phyloP scores from a whole-genome alignment of 2,329 filamentous ascomycete species.

The Monosporascus sp. region DNA sequence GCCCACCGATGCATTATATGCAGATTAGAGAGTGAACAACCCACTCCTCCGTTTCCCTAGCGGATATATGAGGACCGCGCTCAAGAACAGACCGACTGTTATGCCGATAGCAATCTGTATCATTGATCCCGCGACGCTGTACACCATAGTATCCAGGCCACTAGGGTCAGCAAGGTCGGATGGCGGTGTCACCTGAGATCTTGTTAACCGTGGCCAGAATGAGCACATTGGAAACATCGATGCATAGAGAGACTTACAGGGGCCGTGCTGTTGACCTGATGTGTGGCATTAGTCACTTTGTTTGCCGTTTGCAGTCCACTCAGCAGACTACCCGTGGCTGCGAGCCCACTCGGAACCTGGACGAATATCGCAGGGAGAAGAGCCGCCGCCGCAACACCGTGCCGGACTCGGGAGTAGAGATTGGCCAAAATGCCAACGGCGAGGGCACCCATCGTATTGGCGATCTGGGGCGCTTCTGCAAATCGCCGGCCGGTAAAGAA shows the following conservation, averaged over 20 bases:
- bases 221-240: neutral
- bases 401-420: constrained; percentile 55
- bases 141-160: constrained; percentile 34
- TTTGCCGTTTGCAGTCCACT: constrained; percentile 54
- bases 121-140: constrained; percentile 44
- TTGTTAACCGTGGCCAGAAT: constrained; percentile 3
- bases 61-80: constrained; percentile 43
- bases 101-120: constrained; percentile 49
- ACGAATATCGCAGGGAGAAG: constrained; percentile 85
- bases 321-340: constrained; percentile 53
- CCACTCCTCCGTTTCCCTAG: constrained; percentile 45
- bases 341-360: constrained; percentile 59
- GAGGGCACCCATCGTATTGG: constrained; percentile 72
- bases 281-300: constrained; percentile 36
- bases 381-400: constrained; percentile 76
- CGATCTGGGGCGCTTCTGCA: constrained; percentile 65
- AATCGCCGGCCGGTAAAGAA: constrained; percentile 66
- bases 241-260: constrained; percentile 9
- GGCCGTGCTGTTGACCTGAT: constrained; percentile 31
- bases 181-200: constrained; percentile 13
- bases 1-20: neutral
- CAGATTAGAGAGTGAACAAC: constrained; percentile 40
- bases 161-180: constrained; percentile 17
- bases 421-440: constrained; percentile 75
- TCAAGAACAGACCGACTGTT: constrained; percentile 44